Evolutionary conservation across 768 basidiomycete genomes (phyloP).

Genomic region (Pisolithus tinctorius): DNA sequence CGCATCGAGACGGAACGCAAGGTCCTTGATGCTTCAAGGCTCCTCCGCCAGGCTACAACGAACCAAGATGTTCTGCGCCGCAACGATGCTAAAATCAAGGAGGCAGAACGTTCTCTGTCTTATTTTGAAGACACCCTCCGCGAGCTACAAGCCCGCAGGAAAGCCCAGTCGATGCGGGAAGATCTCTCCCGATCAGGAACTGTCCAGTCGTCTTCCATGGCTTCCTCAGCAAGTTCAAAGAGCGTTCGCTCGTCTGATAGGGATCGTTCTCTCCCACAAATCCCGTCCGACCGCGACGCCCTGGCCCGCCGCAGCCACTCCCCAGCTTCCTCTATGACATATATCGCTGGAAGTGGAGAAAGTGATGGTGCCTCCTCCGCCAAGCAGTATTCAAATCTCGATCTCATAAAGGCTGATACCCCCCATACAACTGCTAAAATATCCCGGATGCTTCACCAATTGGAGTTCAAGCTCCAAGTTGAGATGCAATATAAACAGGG

Average conservation of each 20-base stretch:
- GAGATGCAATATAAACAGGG: slow-evolving; percentile 98
- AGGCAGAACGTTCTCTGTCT: slow-evolving; percentile 73
- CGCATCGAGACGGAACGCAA: slow-evolving; percentile 91
- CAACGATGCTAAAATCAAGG: slow-evolving; percentile 81
- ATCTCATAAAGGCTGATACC: slow-evolving; percentile 96
- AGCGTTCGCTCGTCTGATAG: slow-evolving; percentile 18
- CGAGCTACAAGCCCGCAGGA: slow-evolving; percentile 75
- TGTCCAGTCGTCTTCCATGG: slow-evolving; percentile 23
- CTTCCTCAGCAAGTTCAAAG: slow-evolving; percentile 13
- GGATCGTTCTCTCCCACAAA: slow-evolving; percentile 34
- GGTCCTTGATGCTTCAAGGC: slow-evolving; percentile 79
- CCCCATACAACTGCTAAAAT: slow-evolving; percentile 95
- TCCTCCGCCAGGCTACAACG: slow-evolving; percentile 71
- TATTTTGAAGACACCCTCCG: slow-evolving; percentile 86
- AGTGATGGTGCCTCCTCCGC: slow-evolving; percentile 36
- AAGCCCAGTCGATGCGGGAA: slow-evolving; percentile 48
- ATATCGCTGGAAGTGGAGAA: slow-evolving; percentile 31
- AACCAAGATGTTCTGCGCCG: slow-evolving; percentile 82
- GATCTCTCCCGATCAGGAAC: slow-evolving; percentile 51
- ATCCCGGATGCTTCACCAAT: slow-evolving; percentile 94
- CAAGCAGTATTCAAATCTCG: slow-evolving; percentile 78
- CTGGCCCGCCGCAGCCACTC: slow-evolving; percentile 36
- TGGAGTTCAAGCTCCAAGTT: slow-evolving; percentile 98
- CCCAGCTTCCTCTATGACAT: slow-evolving; percentile 35
- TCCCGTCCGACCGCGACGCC: slow-evolving; percentile 42